Conservation (phyloP, 2,329 filamentous ascomycete species). For the Paraphoma sp. region DNA sequence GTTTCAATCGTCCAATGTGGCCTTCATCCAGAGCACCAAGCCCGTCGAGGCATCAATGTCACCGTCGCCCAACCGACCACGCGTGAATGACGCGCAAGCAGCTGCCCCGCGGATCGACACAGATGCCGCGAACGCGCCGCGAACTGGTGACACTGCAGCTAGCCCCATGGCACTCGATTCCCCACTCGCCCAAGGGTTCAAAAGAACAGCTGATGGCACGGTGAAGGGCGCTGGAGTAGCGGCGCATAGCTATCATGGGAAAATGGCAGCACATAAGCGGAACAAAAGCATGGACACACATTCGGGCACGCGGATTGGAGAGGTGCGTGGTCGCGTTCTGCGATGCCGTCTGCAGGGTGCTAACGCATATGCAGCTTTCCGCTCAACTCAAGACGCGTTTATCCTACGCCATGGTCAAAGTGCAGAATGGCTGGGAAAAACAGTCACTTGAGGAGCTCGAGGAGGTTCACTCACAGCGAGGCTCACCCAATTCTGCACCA, state of each 20-base stretch:
- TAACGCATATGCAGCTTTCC: constrained; percentile 65
- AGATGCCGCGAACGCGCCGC: constrained; percentile 31
- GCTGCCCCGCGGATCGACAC: constrained; percentile 31
- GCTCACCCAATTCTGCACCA: constrained; percentile 67
- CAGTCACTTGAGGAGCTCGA: constrained; percentile 80
- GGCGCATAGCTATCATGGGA: constrained; percentile 15
- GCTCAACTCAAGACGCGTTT: constrained; percentile 82
- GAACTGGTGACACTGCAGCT: constrained; percentile 39
- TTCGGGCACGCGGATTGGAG: constrained; percentile 72
- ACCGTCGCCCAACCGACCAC: constrained; percentile 59
- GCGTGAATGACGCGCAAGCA: constrained; percentile 39
- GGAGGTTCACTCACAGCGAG: constrained; percentile 71
- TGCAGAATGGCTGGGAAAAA: constrained; percentile 84
- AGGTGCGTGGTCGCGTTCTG: constrained; percentile 62
- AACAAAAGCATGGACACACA: constrained; percentile 74
- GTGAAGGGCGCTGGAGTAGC: constrained; percentile 57
- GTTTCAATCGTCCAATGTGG: constrained; percentile 33
- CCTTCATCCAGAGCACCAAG: constrained; percentile 58
- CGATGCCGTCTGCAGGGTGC: constrained; percentile 18
- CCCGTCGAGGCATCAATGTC: constrained; percentile 23
- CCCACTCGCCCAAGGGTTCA: constrained; percentile 60
- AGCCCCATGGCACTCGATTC: constrained; percentile 53
- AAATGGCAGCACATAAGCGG: constrained; percentile 65
- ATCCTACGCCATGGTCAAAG: constrained; percentile 92
- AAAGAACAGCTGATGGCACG: constrained; percentile 78